Conservation (phyloP, 2,329 filamentous ascomycete genomes). For the Pseudogymnoascus sp. region DNA sequence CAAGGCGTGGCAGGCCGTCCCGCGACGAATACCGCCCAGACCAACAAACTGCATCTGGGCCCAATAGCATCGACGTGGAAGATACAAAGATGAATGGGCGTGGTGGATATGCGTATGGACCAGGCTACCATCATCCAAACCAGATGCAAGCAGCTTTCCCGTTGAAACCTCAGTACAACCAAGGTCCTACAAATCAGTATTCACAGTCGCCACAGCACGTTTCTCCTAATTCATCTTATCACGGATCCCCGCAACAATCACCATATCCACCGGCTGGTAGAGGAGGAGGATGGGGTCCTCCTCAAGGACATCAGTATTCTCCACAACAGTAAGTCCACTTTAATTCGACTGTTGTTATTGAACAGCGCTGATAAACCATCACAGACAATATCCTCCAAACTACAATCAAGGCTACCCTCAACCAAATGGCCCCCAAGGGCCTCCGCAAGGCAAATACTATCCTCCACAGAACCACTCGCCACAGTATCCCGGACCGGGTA, state of each 20-base stretch:
- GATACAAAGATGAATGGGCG: constrained; percentile 29
- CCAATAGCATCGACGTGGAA: constrained; percentile 31
- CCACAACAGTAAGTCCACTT: constrained; percentile 41
- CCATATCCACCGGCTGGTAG: constrained; percentile 48
- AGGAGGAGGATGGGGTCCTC: constrained; percentile 41
- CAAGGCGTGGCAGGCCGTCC: constrained; percentile 16
- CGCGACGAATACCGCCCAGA: constrained; percentile 25
- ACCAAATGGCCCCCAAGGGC: constrained; percentile 37
- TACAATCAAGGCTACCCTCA: constrained; percentile 50
- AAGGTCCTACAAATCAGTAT: constrained; percentile 36
- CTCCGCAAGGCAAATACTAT: constrained; percentile 44
- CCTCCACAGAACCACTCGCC: constrained; percentile 36
- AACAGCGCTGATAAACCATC: constrained; percentile 31
- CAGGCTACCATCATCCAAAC: constrained; percentile 30
- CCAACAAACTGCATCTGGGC: constrained; percentile 25
- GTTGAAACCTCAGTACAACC: constrained; percentile 31
- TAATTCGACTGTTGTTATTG: constrained; percentile 18
- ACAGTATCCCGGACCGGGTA: constrained; percentile 42
- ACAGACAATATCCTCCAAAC: constrained; percentile 54
- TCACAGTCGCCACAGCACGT: constrained; percentile 52
- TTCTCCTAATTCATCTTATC: constrained; percentile 45
- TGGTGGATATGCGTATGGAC: constrained; percentile 28
- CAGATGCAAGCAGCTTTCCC: constrained; percentile 31
- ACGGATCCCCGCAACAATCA: constrained; percentile 55
- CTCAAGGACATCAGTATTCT: constrained; percentile 37